Conservation (phyloP, 345 rosid genomes). For the Raphanus raphanistrum region DNA sequence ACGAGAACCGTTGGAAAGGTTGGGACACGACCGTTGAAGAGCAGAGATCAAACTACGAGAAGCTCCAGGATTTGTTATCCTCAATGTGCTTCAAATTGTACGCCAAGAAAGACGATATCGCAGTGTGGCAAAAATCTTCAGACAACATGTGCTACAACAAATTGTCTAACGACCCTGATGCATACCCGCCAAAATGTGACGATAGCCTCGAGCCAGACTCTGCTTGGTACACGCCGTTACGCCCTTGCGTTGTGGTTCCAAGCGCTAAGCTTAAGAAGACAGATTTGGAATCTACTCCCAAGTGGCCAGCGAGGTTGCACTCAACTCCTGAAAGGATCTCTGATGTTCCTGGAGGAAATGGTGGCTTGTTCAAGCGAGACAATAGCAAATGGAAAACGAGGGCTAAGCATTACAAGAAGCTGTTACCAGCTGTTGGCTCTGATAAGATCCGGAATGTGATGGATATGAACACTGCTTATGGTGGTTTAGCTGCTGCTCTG, state of each 20-base stretch:
- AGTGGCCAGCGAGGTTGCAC: constrained; percentile 86
- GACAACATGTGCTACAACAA: constrained; percentile 68
- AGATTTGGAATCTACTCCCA: constrained; percentile 60
- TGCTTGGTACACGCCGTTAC: constrained; percentile 96
- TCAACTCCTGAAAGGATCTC: constrained; percentile 72
- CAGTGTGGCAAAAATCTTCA: constrained; percentile 89
- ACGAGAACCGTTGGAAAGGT: constrained; percentile 86
- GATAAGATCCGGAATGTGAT: constrained; percentile 85
- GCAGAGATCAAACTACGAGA: constrained; percentile 83
- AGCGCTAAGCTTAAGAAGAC: constrained; percentile 60
- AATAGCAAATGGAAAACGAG: constrained; percentile 83
- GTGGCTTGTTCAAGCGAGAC: constrained; percentile 67
- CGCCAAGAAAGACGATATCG: constrained; percentile 83
- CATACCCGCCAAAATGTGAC: constrained; percentile 88
- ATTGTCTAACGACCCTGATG: constrained; percentile 60
- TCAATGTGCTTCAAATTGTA: constrained; percentile 94
- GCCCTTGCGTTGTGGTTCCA: constrained; percentile 87
- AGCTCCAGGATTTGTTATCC: constrained; percentile 68
- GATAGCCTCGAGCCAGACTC: constrained; percentile 96
- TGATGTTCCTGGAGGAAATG: constrained; percentile 68
- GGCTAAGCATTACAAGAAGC: constrained; percentile 81
- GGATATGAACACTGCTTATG: constrained; percentile 98
- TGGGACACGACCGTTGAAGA: constrained; percentile 97
- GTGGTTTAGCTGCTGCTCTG: constrained; percentile 85
- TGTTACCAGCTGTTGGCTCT: constrained; percentile 77